These are phyloP conservation scores for Saccharata proteae DNA, from an alignment of 2,329 filamentous ascomycete genomes.

Conservation along the genomic window DNA sequence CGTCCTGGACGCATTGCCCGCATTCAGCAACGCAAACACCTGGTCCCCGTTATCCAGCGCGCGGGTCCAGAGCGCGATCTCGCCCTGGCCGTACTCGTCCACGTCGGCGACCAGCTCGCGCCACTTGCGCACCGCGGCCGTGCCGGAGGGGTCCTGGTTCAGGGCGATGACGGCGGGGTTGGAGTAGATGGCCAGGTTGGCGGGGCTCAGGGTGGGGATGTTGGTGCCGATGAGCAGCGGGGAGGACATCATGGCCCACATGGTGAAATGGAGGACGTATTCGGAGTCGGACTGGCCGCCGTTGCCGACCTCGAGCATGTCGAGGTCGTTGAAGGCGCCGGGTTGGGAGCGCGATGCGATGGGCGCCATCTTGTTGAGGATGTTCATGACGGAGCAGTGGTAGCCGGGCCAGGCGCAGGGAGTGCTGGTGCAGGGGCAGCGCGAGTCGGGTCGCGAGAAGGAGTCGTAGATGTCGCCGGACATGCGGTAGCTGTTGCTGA, in stretches of 20 bases:
- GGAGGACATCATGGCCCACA: slow-evolving; percentile 38
- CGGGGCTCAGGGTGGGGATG: slow-evolving; percentile 26
- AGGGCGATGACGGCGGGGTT: slow-evolving; percentile 40
- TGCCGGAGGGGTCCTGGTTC: slow-evolving; percentile 34
- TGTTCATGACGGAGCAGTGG: slow-evolving; percentile 39
- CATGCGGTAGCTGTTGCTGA: slow-evolving; percentile 36
- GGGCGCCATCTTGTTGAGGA: slow-evolving; percentile 35
- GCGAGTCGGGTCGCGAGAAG: slow-evolving; percentile 31
- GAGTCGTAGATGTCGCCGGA: slow-evolving; percentile 36
- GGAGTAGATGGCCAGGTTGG: slow-evolving; percentile 33
- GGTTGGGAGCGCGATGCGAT: slow-evolving; percentile 28
- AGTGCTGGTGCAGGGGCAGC: slow-evolving; percentile 31
- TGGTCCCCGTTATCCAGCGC: slow-evolving; percentile 34
- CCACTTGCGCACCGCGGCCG: slow-evolving; percentile 32
- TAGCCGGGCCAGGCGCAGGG: slow-evolving; percentile 34
- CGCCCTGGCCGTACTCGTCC: slow-evolving; percentile 32
- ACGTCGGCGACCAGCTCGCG: slow-evolving; percentile 29
- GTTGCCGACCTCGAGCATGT: slow-evolving; percentile 39
- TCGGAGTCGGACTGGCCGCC: slow-evolving; percentile 28
- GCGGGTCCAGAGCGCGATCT: slow-evolving; percentile 41
- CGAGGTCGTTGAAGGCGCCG: slow-evolving; percentile 38
- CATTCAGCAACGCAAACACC: slow-evolving; percentile 41
- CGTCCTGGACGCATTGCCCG: slow-evolving; percentile 26
- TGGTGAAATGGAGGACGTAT: slow-evolving; percentile 33
- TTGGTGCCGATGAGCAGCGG: slow-evolving; percentile 38